Base-by-base conservation (phyloP, 1,139 yeast species). In the Wickerhamomyces sp. region DNA sequence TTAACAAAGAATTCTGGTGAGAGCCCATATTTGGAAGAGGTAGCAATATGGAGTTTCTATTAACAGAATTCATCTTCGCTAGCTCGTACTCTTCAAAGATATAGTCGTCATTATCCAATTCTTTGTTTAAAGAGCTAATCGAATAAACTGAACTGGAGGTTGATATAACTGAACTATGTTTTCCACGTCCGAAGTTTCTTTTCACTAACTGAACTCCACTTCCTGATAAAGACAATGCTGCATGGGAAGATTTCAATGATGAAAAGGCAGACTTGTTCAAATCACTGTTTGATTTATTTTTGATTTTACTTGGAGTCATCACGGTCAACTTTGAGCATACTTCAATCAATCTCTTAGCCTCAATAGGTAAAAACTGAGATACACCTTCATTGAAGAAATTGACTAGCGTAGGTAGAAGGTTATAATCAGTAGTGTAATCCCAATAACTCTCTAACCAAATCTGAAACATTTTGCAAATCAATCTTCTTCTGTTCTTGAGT, bases 391-490 rank as follows among this genome's bases (percentile, higher is more conserved):
- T 85, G 56, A 86, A 81, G 54, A 88, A 83, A 55, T 83, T 83
- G 30, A 85, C 70, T 54, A 88, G 64, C 0, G 88, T 80, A 10
- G 92, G 78, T 35, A 89, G 61, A 26, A 80, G 67, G 19, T 63
- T 65, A 45, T 73, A 75, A 56, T 88, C 96, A 13, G 65, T 53
- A 26, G 74, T 70, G 40, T 71, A 76, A 49, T 78, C 76, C 96
- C 96, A 90, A 57, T 83, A 88, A 39, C 92, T 81, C 60, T 87
- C 95, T 61, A 89, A 64, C 97, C 97, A 90, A 37, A 79, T 66
- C 54, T 78, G 84, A 53, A 88, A 78, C 60, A 84, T 68, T 50
- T 74, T 77, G 47, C 81, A 78, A 31, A 87, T 78, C 40, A 82
- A 64, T 44, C 79, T 74, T 53, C 95, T 68, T 56, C 95, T 71